Percentiles rank a stretch among this genome's conserved stretches.
Evolutionary conservation across 2,329 filamentous ascomycete genomes (phyloP).

Genomic region (Verticillium isaacii): DNA sequence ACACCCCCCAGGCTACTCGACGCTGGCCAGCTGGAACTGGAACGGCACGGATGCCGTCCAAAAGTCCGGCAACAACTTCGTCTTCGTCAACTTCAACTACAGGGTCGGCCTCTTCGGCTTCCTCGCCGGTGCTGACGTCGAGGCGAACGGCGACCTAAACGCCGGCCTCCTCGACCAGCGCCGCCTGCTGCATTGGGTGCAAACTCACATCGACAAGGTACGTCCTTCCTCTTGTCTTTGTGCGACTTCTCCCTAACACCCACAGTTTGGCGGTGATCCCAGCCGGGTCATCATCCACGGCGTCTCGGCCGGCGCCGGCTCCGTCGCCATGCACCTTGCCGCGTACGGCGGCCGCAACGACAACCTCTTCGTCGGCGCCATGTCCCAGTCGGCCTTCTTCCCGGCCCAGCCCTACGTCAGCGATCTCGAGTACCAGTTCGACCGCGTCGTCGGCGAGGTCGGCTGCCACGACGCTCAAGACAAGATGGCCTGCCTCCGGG

Average conservation of each 20-base stretch:
- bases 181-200: conserved; percentile 55
- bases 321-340: conserved; percentile 47
- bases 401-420: conserved; percentile 38
- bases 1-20: conserved; percentile 31
- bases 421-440: conserved; percentile 44
- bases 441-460: conserved; percentile 26
- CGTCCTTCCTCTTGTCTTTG: neutral
- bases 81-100: conserved; percentile 60
- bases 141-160: conserved; percentile 53
- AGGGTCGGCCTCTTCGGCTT: conserved; percentile 60
- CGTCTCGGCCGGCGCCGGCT: conserved; percentile 56
- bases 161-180: conserved; percentile 61
- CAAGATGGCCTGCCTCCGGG: conserved; percentile 37
- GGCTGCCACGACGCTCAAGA: conserved; percentile 25
- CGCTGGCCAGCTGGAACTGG: conserved; percentile 45
- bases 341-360: conserved; percentile 41
- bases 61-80: conserved; percentile 37
- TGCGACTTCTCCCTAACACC: neutral
- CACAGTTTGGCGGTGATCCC: conserved; percentile 53
- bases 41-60: conserved; percentile 43
- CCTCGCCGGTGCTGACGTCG: conserved; percentile 51
- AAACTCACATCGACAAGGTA: conserved; percentile 49
- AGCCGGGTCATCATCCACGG: conserved; percentile 56
- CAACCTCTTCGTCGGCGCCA: conserved; percentile 38
- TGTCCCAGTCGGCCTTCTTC: conserved; percentile 44